phyloP scores from a whole-genome alignment of 306 rosid species.

The Herpetospermum pedunculosum region DNA sequence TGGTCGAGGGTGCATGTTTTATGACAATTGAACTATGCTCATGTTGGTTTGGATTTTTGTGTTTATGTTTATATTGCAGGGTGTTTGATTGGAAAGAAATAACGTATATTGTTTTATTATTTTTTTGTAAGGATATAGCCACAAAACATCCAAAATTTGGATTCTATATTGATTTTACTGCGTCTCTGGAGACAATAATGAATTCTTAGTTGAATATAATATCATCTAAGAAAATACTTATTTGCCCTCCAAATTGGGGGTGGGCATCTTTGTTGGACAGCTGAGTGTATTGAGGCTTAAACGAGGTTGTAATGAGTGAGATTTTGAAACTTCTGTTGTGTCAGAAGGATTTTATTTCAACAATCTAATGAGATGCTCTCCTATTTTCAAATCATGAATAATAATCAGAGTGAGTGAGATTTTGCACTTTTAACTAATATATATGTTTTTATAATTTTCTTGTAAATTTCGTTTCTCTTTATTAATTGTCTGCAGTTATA shows the following conservation, averaged over 20 bases:
- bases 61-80: not conserved
- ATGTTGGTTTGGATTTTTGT: not conserved
- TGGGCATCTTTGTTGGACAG: not conserved
- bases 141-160: not conserved
- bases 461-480: conserved; percentile 7
- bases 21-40: too few species aligned
- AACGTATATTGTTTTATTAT: not conserved
- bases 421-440: not conserved
- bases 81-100: not conserved
- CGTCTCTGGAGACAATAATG: not conserved
- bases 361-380: not conserved
- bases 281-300: not conserved
- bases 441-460: conserved; percentile 3
- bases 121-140: not conserved
- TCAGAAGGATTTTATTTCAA: not conserved
- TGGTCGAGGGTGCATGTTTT: too few species aligned
- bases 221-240: not conserved
- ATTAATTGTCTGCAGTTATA: conserved; percentile 25
- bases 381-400: not conserved
- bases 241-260: not conserved
- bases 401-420: not conserved
- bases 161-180: not conserved
- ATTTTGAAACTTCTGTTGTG: not conserved
- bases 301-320: not conserved
- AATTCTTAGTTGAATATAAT: not conserved